phyloP scores from a whole-genome alignment of 176 grass and related monocot species.

The Aegilops tauschii region DNA sequence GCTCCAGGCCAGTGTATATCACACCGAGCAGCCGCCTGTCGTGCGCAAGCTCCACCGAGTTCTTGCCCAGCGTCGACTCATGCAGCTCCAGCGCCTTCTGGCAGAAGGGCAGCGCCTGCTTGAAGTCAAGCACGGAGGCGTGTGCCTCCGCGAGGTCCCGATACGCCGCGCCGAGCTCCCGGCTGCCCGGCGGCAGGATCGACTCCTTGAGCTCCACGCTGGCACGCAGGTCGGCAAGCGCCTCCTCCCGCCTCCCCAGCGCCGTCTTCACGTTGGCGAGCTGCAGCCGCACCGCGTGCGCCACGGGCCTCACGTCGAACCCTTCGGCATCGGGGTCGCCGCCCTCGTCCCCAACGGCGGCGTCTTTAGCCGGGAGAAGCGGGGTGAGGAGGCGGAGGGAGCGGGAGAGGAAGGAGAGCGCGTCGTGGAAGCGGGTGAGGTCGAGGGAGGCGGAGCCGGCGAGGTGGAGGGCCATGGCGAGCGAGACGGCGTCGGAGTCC shows the following conservation, averaged over 20 bases:
- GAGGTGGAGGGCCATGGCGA: slow-evolving; percentile 92
- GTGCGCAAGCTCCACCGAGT: slow-evolving; percentile 82
- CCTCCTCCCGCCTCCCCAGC: slow-evolving; percentile 84
- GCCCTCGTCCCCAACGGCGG: slow-evolving; percentile 15
- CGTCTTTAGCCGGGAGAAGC: slow-evolving; percentile 8
- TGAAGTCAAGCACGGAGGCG: slow-evolving; percentile 79
- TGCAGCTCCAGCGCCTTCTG: slow-evolving; percentile 80
- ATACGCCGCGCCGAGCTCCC: slow-evolving; percentile 63
- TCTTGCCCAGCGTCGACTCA: slow-evolving; percentile 55
- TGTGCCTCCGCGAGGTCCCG: slow-evolving; percentile 76
- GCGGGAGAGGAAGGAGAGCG: slow-evolving; percentile 69
- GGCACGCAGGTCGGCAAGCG: slow-evolving; percentile 63
- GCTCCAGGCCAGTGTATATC: slow-evolving; percentile 86
- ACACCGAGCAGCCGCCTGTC: slow-evolving; percentile 86
- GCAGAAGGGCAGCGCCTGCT: slow-evolving; percentile 75
- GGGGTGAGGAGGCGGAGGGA: slow-evolving; percentile 52
- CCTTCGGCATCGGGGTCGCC: background rate
- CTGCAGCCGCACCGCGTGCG: slow-evolving; percentile 69
- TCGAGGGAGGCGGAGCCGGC: slow-evolving; percentile 74
- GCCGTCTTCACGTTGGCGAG: slow-evolving; percentile 86
- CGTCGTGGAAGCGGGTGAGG: slow-evolving; percentile 84
- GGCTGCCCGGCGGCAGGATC: slow-evolving; percentile 72
- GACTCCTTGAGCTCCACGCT: slow-evolving; percentile 81
- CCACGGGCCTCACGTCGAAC: slow-evolving; percentile 83
- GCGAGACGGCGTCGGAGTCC: slow-evolving; percentile 56